Evolutionary conservation across 78 protist species (phyloP).

Genomic region (Dictyostelium capitatum): DNA sequence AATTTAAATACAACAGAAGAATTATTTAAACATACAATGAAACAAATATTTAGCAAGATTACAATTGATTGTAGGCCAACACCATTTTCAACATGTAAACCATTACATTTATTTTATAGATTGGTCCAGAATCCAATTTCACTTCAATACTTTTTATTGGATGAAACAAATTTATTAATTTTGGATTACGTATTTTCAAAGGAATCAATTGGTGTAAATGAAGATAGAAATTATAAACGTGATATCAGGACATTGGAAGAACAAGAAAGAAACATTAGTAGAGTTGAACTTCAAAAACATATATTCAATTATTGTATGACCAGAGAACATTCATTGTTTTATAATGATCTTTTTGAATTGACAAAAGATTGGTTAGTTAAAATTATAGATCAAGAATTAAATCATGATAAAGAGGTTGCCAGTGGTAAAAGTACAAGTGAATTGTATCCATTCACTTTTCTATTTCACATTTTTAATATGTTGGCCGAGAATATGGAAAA

Average conservation of each 20-base stretch:
- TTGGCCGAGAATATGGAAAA: conserved; percentile 13
- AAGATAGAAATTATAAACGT: background rate
- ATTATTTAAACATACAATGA: background rate
- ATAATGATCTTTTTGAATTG: background rate
- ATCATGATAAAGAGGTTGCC: background rate
- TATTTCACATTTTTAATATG: conserved; percentile 3
- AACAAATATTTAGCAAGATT: background rate
- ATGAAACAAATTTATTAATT: background rate
- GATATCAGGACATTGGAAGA: background rate
- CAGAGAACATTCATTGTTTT: background rate
- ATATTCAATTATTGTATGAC: background rate
- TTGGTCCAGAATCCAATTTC: background rate
- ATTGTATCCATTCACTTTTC: background rate
- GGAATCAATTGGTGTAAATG: background rate
- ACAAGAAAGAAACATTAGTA: background rate
- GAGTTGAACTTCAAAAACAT: conserved; percentile 1
- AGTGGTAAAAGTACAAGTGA: background rate
- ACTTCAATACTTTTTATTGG: background rate
- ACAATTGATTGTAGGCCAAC: conserved; percentile 3
- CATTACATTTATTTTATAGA: background rate
- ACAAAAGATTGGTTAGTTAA: background rate
- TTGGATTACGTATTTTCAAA: conserved; percentile 1
- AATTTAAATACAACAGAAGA: background rate
- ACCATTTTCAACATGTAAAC: background rate
- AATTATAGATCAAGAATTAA: background rate